phyloP scores from a whole-genome alignment of 148 eudicot species.

The Drosera capensis region DNA sequence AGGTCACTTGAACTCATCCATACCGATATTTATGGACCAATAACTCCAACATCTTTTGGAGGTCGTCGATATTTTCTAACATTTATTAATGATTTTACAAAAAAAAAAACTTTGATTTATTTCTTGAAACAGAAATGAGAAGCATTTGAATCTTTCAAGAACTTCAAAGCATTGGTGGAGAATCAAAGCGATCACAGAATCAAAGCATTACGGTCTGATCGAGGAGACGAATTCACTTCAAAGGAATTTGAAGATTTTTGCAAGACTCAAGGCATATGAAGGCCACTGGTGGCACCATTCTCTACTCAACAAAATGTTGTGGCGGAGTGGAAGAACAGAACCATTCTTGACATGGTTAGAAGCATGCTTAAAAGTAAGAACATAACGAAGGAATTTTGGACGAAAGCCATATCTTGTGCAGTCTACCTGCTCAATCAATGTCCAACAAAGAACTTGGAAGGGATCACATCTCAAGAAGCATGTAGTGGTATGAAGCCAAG shows the following conservation, averaged over 20 bases:
- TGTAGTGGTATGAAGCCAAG: slow-evolving; percentile 2
- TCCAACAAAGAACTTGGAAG: background rate
- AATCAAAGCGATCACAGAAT: background rate
- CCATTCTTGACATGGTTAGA: slow-evolving; percentile 1
- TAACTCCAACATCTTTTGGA: slow-evolving; percentile 1
- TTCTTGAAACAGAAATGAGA: slow-evolving; percentile 6
- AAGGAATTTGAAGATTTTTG: slow-evolving; percentile 5
- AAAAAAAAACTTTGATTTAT: slow-evolving; percentile 1
- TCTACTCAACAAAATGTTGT: slow-evolving; percentile 7
- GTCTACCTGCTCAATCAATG: background rate
- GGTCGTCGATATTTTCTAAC: background rate
- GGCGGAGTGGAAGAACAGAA: background rate
- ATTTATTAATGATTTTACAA: slow-evolving; percentile 6
- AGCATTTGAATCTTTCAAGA: background rate
- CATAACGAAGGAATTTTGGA: background rate
- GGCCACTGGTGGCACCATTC: background rate
- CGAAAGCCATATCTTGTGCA: background rate
- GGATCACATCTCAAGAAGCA: background rate
- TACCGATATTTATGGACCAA: slow-evolving; percentile 2
- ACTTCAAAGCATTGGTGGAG: slow-evolving; percentile 6
- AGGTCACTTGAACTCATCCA: background rate
- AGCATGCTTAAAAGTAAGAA: background rate
- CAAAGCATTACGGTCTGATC: slow-evolving; percentile 4
- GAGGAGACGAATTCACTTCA: slow-evolving; percentile 1
- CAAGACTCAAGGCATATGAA: slow-evolving; percentile 3